Evolutionary conservation across 2,329 filamentous ascomycete species (phyloP).

Genomic region (Hortaea sp.): DNA sequence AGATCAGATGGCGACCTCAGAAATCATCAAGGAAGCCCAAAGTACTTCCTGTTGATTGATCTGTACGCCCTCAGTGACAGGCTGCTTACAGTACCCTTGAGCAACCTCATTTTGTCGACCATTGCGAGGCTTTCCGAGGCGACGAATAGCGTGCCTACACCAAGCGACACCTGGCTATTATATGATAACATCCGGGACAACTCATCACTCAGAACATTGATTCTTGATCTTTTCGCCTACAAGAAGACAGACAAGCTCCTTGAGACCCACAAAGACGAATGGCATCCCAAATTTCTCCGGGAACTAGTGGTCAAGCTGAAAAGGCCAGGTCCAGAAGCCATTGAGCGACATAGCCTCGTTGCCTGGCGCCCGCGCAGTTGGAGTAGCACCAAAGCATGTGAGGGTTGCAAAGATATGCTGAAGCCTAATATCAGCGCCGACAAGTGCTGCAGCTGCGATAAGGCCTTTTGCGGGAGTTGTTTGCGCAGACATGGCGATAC

Average conservation of each 20-base stretch:
- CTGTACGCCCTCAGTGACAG: constrained; percentile 38
- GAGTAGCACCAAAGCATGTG: constrained; percentile 26
- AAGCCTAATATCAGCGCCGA: constrained; percentile 28
- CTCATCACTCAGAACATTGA: constrained; percentile 30
- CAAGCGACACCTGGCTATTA: constrained; percentile 38
- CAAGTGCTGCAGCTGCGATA: constrained; percentile 32
- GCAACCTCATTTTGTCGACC: constrained; percentile 35
- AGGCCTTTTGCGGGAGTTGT: constrained; percentile 33
- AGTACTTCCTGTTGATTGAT: constrained; percentile 41
- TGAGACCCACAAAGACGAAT: constrained; percentile 35
- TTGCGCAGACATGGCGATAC: constrained; percentile 22
- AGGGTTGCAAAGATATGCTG: constrained; percentile 29
- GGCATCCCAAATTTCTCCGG: constrained; percentile 39
- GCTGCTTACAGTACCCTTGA: constrained; percentile 35
- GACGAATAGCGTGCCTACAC: constrained; percentile 42
- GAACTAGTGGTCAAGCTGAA: constrained; percentile 39
- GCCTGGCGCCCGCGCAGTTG: constrained; percentile 30
- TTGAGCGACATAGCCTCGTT: constrained; percentile 31
- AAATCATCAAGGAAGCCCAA: constrained; percentile 37
- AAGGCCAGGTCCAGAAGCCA: constrained; percentile 31
- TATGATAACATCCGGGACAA: constrained; percentile 34
- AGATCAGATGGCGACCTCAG: constrained; percentile 27
- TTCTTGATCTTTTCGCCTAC: constrained; percentile 42
- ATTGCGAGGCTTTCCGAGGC: constrained; percentile 36
- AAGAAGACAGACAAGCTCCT: constrained; percentile 43